phyloP scores from a whole-genome alignment of 2,329 filamentous ascomycete genomes.

The Gnomoniopsis sp. region DNA sequence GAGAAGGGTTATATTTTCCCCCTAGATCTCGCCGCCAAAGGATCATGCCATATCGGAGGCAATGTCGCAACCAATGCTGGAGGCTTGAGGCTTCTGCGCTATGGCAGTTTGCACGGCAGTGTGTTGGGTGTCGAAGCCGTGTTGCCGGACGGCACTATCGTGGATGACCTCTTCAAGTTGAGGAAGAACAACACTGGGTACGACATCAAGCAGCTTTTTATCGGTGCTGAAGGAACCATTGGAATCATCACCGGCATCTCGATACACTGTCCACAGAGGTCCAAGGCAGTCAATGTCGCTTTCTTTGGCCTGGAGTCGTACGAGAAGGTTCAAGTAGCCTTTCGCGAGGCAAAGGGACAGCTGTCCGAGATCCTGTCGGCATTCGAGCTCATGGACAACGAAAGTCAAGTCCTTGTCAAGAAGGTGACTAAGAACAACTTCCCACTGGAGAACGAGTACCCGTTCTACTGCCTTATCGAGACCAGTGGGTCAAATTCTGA shows the following conservation, averaged over 20 bases:
- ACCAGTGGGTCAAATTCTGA: constrained; percentile 93
- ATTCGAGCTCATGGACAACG: constrained; percentile 93
- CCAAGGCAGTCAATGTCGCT: constrained; percentile 87
- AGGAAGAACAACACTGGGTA: constrained; percentile 99
- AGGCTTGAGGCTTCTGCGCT: constrained; percentile 82
- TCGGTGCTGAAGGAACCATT: constrained; percentile 91
- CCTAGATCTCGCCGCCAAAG: constrained; percentile 95
- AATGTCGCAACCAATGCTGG: constrained; percentile 96
- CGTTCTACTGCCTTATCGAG: constrained; percentile 96
- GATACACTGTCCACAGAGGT: constrained; percentile 83
- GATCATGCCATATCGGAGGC: constrained; percentile 92
- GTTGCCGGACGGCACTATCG: constrained; percentile 84
- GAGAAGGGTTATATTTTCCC: constrained; percentile 88
- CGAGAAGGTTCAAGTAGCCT: constrained; percentile 82
- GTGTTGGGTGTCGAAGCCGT: constrained; percentile 93
- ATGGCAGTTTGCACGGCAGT: constrained; percentile 90
- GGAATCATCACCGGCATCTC: constrained; percentile 90
- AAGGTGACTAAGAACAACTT: constrained; percentile 71
- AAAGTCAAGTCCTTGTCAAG: constrained; percentile 74
- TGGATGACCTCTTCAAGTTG: constrained; percentile 82
- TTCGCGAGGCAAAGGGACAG: constrained; percentile 83
- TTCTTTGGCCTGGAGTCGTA: constrained; percentile 90
- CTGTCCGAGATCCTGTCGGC: constrained; percentile 94
- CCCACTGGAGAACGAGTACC: constrained; percentile 78
- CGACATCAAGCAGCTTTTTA: constrained; percentile 94